phyloP scores from a whole-genome alignment of 495 filamentous ascomycete genomes.

The Penicillium pulvis region DNA sequence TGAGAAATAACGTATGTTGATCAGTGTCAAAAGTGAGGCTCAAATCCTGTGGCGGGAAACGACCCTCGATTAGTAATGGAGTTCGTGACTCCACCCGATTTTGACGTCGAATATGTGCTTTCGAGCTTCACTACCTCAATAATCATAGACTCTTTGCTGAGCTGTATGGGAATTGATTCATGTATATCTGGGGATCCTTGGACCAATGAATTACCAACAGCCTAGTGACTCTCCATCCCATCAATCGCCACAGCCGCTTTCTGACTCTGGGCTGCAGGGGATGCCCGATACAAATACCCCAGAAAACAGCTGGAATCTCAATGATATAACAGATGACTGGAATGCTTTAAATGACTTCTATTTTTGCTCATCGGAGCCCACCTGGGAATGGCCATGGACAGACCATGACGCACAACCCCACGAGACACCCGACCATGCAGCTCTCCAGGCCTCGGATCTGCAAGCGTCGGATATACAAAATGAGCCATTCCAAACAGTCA shows the following conservation, averaged over 20 bases:
- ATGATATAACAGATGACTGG: conserved; percentile 4
- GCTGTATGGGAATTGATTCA: background rate
- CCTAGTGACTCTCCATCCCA: background rate
- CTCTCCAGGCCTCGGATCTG: background rate
- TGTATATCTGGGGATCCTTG: background rate
- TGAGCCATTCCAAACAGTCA: background rate
- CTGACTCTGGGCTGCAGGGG: background rate
- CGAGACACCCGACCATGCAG: background rate
- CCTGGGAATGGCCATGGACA: conserved; percentile 18
- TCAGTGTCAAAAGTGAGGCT: no score
- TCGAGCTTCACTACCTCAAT: background rate
- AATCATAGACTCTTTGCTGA: background rate
- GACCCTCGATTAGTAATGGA: background rate
- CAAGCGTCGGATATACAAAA: background rate
- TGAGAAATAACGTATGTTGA: no score
- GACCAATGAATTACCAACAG: background rate
- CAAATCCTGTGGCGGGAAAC: no score
- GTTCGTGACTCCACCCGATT: background rate
- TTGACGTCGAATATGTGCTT: background rate
- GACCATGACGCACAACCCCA: conserved; percentile 6
- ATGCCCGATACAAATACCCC: background rate
- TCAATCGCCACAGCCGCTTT: background rate
- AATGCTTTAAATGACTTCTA: conserved; percentile 22
- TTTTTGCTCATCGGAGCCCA: conserved; percentile 17
- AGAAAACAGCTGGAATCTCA: conserved; percentile 2